Base-by-base conservation (phyloP, 225 moss, liverwort and hornwort genomes). In the Physcomitrellopsis africana region DNA sequence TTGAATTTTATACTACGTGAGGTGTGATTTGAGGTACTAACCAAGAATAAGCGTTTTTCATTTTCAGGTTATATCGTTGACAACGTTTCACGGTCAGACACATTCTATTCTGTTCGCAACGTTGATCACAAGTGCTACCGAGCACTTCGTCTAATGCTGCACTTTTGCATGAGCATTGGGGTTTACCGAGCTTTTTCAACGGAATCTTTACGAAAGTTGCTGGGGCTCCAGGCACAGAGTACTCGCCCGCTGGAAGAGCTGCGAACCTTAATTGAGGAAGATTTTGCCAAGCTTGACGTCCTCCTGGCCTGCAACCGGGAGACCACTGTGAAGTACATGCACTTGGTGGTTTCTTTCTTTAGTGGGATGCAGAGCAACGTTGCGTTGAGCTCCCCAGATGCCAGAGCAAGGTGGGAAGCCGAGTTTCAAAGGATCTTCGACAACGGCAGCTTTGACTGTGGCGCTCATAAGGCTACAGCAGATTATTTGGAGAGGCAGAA, bases 291-390 rank as follows among this genome's bases (percentile, higher is more conserved):
- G 65, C 81, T 89, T 53, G 86, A 84, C 49, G 18, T 12, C 20
- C 85, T 89, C 60, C 83, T 89, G 17, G 75, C 86, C 67, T 89
- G 86, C 65, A 85, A 84, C 19, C 76, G 81, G 64, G 89, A 83
- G 48, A 82, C 68, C 51, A 81, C 79, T 47, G 63, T 83, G 55
- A 76, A 86, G 23, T 89, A 86, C 43, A 72, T 89, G 29, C 81
- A 83, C 76, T 79, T 29, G 17, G 71, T 86, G 5, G 79, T 89
- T 16, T 79, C 83, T 60, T 74, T 73, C 74, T 63, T 89, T 10
- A 68, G 73, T 37, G 72, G 53, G 12, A 85, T 89, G 81, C 59
- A 76, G 10, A 70, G 44, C 51, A 60, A 51, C 10, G 32, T n/a
- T 29, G 51, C 51, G 11, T 79, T 89, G 74, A 13, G 13, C 7